Conservation (phyloP, 2,329 filamentous ascomycete genomes). For the Pochonia chlamydosporia region DNA sequence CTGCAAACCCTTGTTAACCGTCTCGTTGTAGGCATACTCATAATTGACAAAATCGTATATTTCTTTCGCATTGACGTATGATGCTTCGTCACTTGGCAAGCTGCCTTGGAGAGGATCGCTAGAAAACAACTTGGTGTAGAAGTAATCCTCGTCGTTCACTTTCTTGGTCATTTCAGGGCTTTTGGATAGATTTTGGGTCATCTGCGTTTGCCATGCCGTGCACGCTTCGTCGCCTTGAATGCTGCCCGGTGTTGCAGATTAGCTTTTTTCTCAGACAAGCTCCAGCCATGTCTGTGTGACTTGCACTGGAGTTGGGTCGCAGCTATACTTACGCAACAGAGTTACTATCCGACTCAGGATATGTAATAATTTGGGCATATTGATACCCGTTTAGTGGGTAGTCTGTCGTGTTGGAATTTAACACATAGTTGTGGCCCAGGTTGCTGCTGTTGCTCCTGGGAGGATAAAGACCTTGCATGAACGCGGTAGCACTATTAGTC, state of each 20-base stretch:
- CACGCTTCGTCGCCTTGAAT: slow-evolving; percentile 35
- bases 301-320: neutral
- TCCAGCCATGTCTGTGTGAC: neutral
- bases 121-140: slow-evolving; percentile 39
- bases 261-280: neutral
- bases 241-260: slow-evolving; percentile 17
- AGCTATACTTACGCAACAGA: slow-evolving; percentile 37
- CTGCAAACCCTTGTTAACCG: slow-evolving; percentile 32
- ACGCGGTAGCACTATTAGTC: slow-evolving; percentile 65
- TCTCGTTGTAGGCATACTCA: slow-evolving; percentile 44
- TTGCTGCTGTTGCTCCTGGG: slow-evolving; percentile 38
- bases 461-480: slow-evolving; percentile 81
- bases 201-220: slow-evolving; percentile 28
- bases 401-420: slow-evolving; percentile 42
- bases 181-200: slow-evolving; percentile 16
- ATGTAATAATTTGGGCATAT: slow-evolving; percentile 60
- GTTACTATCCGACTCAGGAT: slow-evolving; percentile 38
- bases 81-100: slow-evolving; percentile 27
- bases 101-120: slow-evolving; percentile 29
- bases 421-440: slow-evolving; percentile 35
- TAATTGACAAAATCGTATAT: slow-evolving; percentile 53
- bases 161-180: slow-evolving; percentile 18
- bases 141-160: slow-evolving; percentile 23
- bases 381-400: slow-evolving; percentile 75
- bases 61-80: slow-evolving; percentile 43